phyloP scores from a whole-genome alignment of 331 rosid genomes.

The Spiraea crenata region DNA sequence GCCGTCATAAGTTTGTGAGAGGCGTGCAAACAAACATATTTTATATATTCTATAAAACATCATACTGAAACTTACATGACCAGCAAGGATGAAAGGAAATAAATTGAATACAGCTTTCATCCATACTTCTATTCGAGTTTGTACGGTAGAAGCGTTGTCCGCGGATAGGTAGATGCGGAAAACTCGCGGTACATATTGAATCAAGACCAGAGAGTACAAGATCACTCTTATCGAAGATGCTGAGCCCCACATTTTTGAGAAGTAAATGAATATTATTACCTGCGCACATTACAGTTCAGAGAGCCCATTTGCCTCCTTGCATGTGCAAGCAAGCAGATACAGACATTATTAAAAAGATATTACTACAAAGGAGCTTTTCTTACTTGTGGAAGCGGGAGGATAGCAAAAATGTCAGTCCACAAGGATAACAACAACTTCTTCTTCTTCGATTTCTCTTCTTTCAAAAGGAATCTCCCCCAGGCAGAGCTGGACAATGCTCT shows the following conservation, averaged over 20 bases:
- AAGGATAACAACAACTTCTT: neutral
- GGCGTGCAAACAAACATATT: neutral
- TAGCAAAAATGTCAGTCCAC: neutral
- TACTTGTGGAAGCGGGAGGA: conserved; percentile 3
- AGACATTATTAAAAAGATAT: too few species aligned
- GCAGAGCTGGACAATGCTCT: too few species aligned
- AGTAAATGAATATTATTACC: neutral
- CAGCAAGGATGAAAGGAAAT: neutral
- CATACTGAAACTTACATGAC: neutral
- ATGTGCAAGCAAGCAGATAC: too few species aligned
- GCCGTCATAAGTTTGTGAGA: neutral
- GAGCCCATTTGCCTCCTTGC: neutral
- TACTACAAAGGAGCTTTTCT: neutral
- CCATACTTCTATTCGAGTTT: neutral
- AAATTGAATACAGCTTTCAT: neutral
- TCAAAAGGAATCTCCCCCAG: too few species aligned
- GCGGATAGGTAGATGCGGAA: neutral
- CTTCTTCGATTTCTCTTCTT: neutral
- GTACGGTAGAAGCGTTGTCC: neutral
- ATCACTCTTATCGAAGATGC: neutral
- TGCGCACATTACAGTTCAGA: neutral
- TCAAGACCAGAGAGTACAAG: neutral
- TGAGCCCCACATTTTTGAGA: neutral
- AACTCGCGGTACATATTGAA: conserved; percentile 1
- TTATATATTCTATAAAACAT: neutral